phyloP scores from a whole-genome alignment of 2,329 filamentous ascomycete genomes.

The Orbilia quercus region DNA sequence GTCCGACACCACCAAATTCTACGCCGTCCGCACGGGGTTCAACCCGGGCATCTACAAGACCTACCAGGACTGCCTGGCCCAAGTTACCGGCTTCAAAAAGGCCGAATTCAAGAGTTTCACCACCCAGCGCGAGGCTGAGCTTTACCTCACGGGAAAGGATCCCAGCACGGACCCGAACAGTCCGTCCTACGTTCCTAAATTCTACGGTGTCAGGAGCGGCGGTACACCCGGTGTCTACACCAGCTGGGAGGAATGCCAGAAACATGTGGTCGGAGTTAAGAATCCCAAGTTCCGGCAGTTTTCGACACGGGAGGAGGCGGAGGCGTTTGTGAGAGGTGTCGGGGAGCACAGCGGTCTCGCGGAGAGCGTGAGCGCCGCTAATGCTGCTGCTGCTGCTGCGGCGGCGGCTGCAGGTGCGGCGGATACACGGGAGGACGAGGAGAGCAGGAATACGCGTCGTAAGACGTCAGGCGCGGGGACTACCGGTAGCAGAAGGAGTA shows the following conservation, averaged over 20 bases:
- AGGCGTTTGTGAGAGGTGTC: slow-evolving; percentile 74
- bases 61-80: slow-evolving; percentile 72
- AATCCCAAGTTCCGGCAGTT: slow-evolving; percentile 70
- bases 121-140: slow-evolving; percentile 58
- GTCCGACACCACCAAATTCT: slow-evolving; percentile 67
- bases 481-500: slow-evolving; percentile 43
- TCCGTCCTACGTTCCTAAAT: slow-evolving; percentile 65
- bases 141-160: slow-evolving; percentile 59
- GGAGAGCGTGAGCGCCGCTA: slow-evolving; percentile 43
- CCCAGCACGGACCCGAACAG: slow-evolving; percentile 60
- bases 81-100: slow-evolving; percentile 71
- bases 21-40: slow-evolving; percentile 72
- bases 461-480: slow-evolving; percentile 61
- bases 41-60: slow-evolving; percentile 73
- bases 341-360: slow-evolving; percentile 63
- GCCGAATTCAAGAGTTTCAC: slow-evolving; percentile 61
- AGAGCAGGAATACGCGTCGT: slow-evolving; percentile 69
- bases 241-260: slow-evolving; percentile 72
- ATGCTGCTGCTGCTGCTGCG: slow-evolving; percentile 47
- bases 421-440: slow-evolving; percentile 63
- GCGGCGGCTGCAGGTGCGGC: slow-evolving; percentile 60
- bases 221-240: slow-evolving; percentile 72
- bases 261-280: slow-evolving; percentile 73
- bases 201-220: slow-evolving; percentile 72
- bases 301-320: slow-evolving; percentile 68